Percentiles rank a stretch among this genome's conserved stretches.
phyloP scores from a whole-genome alignment of 2,329 filamentous ascomycete genomes.

The Penicillium sp. region DNA sequence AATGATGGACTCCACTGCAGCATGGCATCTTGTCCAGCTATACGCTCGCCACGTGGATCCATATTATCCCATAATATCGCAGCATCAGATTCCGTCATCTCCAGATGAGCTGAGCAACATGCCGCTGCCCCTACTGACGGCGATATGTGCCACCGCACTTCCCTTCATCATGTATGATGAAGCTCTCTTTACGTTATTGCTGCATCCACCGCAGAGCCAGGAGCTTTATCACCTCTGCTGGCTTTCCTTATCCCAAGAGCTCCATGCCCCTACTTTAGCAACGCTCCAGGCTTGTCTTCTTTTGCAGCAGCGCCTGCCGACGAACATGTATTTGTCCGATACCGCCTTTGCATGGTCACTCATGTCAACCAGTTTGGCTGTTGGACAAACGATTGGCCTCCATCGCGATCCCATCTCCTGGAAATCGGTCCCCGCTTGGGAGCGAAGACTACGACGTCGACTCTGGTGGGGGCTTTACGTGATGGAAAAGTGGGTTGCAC shows the following conservation, averaged over 20 bases:
- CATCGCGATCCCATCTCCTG: neutral
- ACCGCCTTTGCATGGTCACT: conserved; percentile 2
- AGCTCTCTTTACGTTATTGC: neutral
- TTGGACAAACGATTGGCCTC: conserved; percentile 1
- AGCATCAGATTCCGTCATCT: neutral
- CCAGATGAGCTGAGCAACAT: neutral
- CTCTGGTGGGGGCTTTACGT: conserved; percentile 2
- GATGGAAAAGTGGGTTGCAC: conserved; percentile 3
- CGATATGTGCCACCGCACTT: conserved; percentile 1
- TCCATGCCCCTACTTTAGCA: conserved; percentile 1
- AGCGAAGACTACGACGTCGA: neutral
- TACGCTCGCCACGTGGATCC: conserved; percentile 2
- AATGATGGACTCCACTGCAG: conserved; percentile 1
- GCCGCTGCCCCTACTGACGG: neutral
- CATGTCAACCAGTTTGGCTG: neutral
- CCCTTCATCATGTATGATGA: conserved; percentile 4
- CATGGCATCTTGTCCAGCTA: conserved; percentile 1
- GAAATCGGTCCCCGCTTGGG: neutral
- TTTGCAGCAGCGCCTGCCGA: conserved; percentile 2
- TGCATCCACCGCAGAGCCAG: neutral
- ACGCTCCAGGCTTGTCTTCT: conserved; percentile 2
- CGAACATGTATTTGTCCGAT: conserved; percentile 3
- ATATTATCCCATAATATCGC: neutral
- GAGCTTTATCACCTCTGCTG: conserved; percentile 1
- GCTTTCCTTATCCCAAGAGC: neutral